Conservation (phyloP, 2,329 filamentous ascomycete species). For the Fusarium annulatum region DNA sequence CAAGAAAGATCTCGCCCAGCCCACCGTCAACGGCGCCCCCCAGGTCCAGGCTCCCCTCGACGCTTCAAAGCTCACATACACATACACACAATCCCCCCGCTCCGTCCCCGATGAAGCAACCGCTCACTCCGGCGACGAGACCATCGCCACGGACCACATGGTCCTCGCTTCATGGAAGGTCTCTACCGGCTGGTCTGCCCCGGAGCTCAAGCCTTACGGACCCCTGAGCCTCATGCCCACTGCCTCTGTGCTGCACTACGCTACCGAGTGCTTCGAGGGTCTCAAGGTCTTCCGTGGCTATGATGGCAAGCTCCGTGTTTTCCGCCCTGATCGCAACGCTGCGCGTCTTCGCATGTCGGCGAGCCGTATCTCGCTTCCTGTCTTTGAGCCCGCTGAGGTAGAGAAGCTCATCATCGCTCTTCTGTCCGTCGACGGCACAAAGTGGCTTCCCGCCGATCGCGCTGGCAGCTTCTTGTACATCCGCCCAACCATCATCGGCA, state of each 20-base stretch:
- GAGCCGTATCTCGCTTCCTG: constrained; percentile 77
- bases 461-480: constrained; percentile 83
- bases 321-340: constrained; percentile 80
- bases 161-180: constrained; percentile 76
- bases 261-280: constrained; percentile 91
- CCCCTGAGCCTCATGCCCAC: constrained; percentile 83
- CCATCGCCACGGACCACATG: constrained; percentile 88
- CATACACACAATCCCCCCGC: constrained; percentile 61
- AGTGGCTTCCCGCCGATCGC: constrained; percentile 80
- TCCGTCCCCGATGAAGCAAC: constrained; percentile 62
- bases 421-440: constrained; percentile 76
- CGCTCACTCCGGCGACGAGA: constrained; percentile 61
- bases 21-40: constrained; percentile 49
- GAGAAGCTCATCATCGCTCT: constrained; percentile 79
- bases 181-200: constrained; percentile 75
- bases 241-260: constrained; percentile 86
- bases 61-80: constrained; percentile 70
- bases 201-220: constrained; percentile 80
- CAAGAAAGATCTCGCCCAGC: constrained; percentile 57
- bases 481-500: constrained; percentile 87
- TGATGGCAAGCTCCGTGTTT: constrained; percentile 79
- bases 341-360: constrained; percentile 71
- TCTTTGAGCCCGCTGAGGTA: constrained; percentile 76
- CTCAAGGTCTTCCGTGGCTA: constrained; percentile 83
- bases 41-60: constrained; percentile 68